phyloP scores from a whole-genome alignment of 495 filamentous ascomycete species.

The Trichoderma asperelloides region DNA sequence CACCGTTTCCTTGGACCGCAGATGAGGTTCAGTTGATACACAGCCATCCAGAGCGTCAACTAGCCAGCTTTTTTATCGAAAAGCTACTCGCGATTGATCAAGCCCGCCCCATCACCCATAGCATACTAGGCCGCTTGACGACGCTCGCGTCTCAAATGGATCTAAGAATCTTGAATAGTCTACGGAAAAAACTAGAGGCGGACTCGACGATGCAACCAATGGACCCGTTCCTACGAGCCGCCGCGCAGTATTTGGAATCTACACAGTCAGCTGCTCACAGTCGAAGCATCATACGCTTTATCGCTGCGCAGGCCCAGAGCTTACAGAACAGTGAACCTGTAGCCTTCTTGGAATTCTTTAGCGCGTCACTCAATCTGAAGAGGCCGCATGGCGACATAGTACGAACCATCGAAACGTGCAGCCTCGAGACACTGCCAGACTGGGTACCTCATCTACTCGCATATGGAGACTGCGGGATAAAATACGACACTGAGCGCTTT shows the following conservation, averaged over 20 bases:
- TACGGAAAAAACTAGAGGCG: slow-evolving; percentile 26
- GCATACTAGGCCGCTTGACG: slow-evolving; percentile 36
- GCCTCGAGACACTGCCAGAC: slow-evolving; percentile 44
- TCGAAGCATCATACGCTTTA: slow-evolving; percentile 24
- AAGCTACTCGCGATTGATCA: slow-evolving; percentile 43
- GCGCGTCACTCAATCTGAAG: slow-evolving; percentile 23
- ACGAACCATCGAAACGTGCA: slow-evolving; percentile 19
- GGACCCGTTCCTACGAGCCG: slow-evolving; percentile 30
- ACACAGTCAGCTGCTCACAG: slow-evolving; percentile 20
- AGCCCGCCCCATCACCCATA: slow-evolving; percentile 31
- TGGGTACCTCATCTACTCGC: slow-evolving; percentile 64
- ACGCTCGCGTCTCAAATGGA: slow-evolving; percentile 28
- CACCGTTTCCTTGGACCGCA: slow-evolving; percentile 26
- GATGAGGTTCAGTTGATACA: slow-evolving; percentile 36
- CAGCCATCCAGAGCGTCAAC: slow-evolving; percentile 23
- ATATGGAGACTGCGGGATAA: slow-evolving; percentile 49
- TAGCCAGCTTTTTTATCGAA: slow-evolving; percentile 39
- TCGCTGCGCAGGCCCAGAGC: slow-evolving; percentile 27
- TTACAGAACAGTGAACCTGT: slow-evolving; percentile 33
- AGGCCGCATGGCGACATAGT: slow-evolving; percentile 17
- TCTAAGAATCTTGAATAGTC: slow-evolving; percentile 21
- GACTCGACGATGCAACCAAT: slow-evolving; percentile 22
- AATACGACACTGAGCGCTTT: slow-evolving; percentile 44
- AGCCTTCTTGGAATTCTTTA: slow-evolving; percentile 35
- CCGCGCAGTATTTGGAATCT: slow-evolving; percentile 25